Evolutionary conservation across 352 stramenopile genomes (phyloP).

Genomic region (Phytopythium oedochilum): DNA sequence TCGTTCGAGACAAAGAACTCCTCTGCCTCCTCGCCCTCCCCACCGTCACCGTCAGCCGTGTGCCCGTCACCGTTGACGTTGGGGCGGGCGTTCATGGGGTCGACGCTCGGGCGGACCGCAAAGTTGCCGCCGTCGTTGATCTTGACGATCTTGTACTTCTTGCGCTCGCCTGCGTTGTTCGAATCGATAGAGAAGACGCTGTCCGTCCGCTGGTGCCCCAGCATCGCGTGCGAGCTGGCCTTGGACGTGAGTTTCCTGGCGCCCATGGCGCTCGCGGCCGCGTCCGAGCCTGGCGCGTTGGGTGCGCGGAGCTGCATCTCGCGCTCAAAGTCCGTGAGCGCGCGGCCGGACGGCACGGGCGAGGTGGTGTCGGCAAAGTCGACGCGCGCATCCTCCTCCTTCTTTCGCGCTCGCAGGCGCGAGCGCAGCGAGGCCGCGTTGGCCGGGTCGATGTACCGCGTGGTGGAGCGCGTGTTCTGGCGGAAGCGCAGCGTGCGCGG

Average conservation of each 20-base stretch:
- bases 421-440: conserved; percentile 61
- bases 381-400: conserved; percentile 44
- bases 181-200: conserved; percentile 67
- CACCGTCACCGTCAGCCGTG: conserved; percentile 6
- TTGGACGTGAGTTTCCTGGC: conserved; percentile 25
- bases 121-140: conserved; percentile 56
- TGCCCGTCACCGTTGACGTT: background rate
- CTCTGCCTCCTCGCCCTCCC: conserved; percentile 15
- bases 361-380: conserved; percentile 23
- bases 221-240: conserved; percentile 16
- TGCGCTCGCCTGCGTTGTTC: conserved; percentile 14
- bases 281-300: conserved; percentile 4
- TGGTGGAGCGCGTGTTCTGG: conserved; percentile 71
- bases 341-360: conserved; percentile 12
- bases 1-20: conserved; percentile 68
- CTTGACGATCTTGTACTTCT: conserved; percentile 70
- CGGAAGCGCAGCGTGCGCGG: conserved; percentile 66
- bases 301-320: conserved; percentile 25
- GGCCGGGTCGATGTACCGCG: conserved; percentile 66
- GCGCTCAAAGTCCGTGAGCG: conserved; percentile 49
- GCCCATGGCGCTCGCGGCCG: background rate
- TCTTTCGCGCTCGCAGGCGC: conserved; percentile 38
- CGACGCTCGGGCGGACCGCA: conserved; percentile 10
- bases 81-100: background rate
- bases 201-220: conserved; percentile 28